Conservation (phyloP, 306 rosid genomes). For the Vigna angularis region DNA sequence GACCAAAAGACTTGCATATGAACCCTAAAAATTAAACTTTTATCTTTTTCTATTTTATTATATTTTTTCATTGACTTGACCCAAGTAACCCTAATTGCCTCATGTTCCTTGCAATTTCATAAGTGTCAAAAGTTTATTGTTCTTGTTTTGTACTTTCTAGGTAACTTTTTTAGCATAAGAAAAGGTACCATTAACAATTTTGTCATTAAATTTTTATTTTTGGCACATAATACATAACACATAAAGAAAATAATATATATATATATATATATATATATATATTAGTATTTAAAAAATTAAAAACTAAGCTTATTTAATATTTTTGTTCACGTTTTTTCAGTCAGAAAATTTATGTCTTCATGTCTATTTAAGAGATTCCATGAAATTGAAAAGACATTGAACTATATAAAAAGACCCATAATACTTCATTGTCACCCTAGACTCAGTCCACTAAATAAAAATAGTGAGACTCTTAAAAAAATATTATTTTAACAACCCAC, state of each 20-base stretch:
- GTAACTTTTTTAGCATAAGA: background rate
- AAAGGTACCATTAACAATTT: background rate
- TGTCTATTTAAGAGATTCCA: background rate
- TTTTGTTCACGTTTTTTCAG: too few species aligned
- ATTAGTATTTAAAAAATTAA: too few species aligned
- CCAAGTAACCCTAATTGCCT: background rate
- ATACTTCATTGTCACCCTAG: conserved; percentile 30
- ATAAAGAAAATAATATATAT: too few species aligned
- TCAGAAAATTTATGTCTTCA: too few species aligned
- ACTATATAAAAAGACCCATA: background rate
- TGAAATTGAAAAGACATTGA: conserved; percentile 10
- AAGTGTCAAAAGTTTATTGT: background rate
- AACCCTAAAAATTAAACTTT: background rate
- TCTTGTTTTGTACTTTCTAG: background rate
- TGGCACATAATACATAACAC: too few species aligned
- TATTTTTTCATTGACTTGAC: conserved; percentile 27
- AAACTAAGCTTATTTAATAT: too few species aligned
- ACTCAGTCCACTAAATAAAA: conserved; percentile 23
- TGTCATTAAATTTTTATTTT: too few species aligned
- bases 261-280: too few species aligned
- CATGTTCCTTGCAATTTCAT: background rate
- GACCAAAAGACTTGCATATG: conserved; percentile 33
- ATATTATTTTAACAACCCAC: too few species aligned
- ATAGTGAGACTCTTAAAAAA: too few species aligned
- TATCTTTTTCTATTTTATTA: background rate